These are phyloP conservation scores for Samsoniella hepiali DNA, from an alignment of 2,329 filamentous ascomycete species.

Conservation along the genomic window DNA sequence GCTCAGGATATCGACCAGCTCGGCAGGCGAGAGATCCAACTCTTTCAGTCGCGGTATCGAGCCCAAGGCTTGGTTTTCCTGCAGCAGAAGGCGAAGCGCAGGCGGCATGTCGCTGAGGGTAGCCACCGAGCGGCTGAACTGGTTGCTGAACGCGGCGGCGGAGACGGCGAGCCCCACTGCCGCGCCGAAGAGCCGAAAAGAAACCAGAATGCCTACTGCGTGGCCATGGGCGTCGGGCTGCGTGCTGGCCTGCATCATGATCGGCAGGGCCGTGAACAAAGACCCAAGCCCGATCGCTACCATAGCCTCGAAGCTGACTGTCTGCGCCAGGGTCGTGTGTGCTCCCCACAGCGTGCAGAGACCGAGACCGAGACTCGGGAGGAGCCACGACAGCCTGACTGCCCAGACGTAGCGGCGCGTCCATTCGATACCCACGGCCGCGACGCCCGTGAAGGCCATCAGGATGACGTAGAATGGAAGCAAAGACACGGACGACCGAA, in stretches of 20 bases:
- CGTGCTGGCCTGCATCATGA: too few relatives aligned
- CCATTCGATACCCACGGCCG: not conserved
- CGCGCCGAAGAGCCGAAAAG: too few relatives aligned
- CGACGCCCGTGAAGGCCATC: not conserved
- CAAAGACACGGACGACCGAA: too few relatives aligned
- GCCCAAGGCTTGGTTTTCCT: too few relatives aligned
- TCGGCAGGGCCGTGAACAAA: too few relatives aligned
- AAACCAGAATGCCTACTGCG: too few relatives aligned
- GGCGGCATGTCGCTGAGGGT: not conserved
- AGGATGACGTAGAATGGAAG: too few relatives aligned
- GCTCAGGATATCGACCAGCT: not conserved
- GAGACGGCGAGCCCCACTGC: not conserved
- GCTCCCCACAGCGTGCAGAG: not conserved
- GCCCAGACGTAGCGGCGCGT: not conserved
- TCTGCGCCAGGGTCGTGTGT: not conserved
- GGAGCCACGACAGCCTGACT: not conserved
- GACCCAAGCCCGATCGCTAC: too few relatives aligned
- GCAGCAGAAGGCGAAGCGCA: too few relatives aligned
- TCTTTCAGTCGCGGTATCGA: not conserved
- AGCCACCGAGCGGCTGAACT: not conserved
- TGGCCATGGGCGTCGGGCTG: too few relatives aligned
- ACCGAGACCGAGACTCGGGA: not conserved
- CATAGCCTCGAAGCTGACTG: too few relatives aligned
- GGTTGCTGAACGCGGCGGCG: conserved; percentile 1
- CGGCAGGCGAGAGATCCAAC: not conserved